phyloP scores from a whole-genome alignment of 1,139 yeast species.

The Suhomyces chickasaworum region DNA sequence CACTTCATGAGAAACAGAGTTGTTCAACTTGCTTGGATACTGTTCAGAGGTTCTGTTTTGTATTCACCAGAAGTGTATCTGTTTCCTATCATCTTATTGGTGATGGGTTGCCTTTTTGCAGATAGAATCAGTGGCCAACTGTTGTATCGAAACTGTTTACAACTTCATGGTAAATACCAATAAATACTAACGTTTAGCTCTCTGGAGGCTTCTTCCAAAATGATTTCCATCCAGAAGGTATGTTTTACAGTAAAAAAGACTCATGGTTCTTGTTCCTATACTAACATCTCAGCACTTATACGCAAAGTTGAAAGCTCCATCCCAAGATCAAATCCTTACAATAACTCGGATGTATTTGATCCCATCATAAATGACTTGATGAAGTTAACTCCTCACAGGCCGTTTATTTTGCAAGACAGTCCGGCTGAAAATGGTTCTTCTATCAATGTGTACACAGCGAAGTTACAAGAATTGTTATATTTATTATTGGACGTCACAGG shows the following conservation, averaged over 20 bases:
- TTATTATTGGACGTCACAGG: slow-evolving; percentile 31
- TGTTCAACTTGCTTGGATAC: no score
- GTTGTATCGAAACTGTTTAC: not conserved
- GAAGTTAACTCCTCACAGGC: slow-evolving; percentile 35
- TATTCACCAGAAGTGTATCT: no score
- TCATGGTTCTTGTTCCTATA: not conserved
- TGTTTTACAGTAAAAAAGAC: slow-evolving; percentile 13
- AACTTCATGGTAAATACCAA: not conserved
- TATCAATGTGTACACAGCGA: slow-evolving; percentile 30
- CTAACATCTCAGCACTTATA: slow-evolving; percentile 19
- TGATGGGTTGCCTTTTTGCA: not conserved
- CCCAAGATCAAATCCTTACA: slow-evolving; percentile 17
- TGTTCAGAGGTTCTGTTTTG: no score
- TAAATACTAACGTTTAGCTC: slow-evolving; percentile 9
- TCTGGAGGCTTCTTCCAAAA: slow-evolving; percentile 7
- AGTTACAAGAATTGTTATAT: slow-evolving; percentile 32
- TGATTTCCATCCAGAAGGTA: slow-evolving; percentile 28
- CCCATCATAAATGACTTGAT: slow-evolving; percentile 35
- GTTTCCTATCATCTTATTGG: no score
- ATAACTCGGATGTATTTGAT: slow-evolving; percentile 22
- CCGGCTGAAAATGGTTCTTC: slow-evolving; percentile 15
- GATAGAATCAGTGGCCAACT: not conserved
- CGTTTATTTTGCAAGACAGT: slow-evolving; percentile 11
- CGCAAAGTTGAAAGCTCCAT: slow-evolving; percentile 16
- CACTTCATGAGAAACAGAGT: not conserved